These are phyloP conservation scores for Vitis cinerea DNA, from an alignment of 164 flowering plant species.

Conservation along the genomic window DNA sequence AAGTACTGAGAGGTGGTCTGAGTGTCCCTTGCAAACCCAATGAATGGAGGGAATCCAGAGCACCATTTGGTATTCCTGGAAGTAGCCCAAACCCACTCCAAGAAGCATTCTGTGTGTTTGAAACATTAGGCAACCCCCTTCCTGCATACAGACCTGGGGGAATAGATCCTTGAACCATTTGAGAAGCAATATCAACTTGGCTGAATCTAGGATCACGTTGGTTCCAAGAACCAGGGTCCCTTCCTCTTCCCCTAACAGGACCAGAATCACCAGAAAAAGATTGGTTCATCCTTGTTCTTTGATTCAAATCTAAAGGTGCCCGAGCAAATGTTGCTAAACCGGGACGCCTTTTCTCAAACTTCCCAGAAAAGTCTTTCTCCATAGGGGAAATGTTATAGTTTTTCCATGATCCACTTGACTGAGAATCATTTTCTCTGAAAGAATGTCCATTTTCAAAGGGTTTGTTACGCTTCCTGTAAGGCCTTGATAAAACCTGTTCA, in stretches of 20 bases:
- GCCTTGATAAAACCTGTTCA: constrained; percentile 44
- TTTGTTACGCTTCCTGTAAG: constrained; percentile 57
- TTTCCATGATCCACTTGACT: constrained; percentile 45
- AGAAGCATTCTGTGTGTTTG: constrained; percentile 51
- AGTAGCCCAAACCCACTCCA: constrained; percentile 78
- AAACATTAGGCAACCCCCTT: constrained; percentile 63
- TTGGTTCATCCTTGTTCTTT: constrained; percentile 49
- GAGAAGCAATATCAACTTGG: constrained; percentile 62
- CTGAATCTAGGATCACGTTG: constrained; percentile 62
- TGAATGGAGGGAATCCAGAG: constrained; percentile 64
- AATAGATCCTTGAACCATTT: constrained; percentile 53
- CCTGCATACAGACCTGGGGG: constrained; percentile 59
- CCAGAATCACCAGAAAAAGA: constrained; percentile 48
- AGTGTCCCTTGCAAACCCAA: constrained; percentile 62
- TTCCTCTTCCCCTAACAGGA: constrained; percentile 74
- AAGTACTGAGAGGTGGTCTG: constrained; percentile 54
- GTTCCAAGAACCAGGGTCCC: constrained; percentile 56
- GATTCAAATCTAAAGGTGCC: constrained; percentile 45
- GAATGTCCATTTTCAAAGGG: constrained; percentile 67
- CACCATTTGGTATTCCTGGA: constrained; percentile 74
- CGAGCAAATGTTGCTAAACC: constrained; percentile 35
- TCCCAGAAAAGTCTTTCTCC: constrained; percentile 43
- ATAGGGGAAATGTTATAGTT: constrained; percentile 24
- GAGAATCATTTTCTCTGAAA: constrained; percentile 54
- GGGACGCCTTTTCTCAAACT: constrained; percentile 53